Evolutionary conservation across 2,329 filamentous ascomycete species (phyloP).

Genomic region (Xylariaceae sp.): DNA sequence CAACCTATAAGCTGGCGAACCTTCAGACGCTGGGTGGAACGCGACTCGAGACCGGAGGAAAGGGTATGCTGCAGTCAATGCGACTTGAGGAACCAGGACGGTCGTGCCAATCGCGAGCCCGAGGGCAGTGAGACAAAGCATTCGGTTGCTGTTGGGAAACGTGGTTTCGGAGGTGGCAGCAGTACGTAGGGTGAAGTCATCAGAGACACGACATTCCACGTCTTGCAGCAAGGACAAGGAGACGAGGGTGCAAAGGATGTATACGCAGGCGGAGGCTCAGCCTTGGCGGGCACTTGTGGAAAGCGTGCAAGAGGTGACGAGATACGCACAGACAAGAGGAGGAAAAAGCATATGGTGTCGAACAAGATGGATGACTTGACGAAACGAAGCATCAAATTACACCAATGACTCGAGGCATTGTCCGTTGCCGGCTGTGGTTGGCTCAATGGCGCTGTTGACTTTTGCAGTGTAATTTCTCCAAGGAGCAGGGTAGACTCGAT

Average conservation of each 20-base stretch:
- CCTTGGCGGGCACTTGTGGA: neutral
- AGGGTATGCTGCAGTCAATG: neutral
- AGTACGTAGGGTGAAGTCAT: constrained; percentile 6
- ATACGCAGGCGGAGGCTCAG: neutral
- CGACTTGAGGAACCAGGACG: neutral
- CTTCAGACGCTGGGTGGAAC: neutral
- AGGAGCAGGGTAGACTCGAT: too few relatives aligned
- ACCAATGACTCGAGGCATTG: too few relatives aligned
- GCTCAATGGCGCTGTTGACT: too few relatives aligned
- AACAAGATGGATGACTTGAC: too few relatives aligned
- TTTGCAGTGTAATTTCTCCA: too few relatives aligned
- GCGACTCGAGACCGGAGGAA: neutral
- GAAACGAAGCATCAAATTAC: too few relatives aligned
- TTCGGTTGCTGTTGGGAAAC: neutral
- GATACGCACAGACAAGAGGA: too few relatives aligned
- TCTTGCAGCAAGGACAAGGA: neutral
- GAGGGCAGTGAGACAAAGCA: neutral
- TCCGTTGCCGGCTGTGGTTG: too few relatives aligned
- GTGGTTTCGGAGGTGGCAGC: constrained; percentile 2
- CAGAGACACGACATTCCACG: constrained; percentile 12
- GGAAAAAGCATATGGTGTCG: too few relatives aligned
- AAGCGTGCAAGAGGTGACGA: too few relatives aligned
- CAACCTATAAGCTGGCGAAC: neutral
- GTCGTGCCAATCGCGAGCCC: constrained; percentile 5
- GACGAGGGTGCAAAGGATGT: neutral